A percentile compares a stretch with the other conserved stretches of the same genome.
Conservation (phyloP, 768 basidiomycete genomes). For the Suillus lakei region DNA sequence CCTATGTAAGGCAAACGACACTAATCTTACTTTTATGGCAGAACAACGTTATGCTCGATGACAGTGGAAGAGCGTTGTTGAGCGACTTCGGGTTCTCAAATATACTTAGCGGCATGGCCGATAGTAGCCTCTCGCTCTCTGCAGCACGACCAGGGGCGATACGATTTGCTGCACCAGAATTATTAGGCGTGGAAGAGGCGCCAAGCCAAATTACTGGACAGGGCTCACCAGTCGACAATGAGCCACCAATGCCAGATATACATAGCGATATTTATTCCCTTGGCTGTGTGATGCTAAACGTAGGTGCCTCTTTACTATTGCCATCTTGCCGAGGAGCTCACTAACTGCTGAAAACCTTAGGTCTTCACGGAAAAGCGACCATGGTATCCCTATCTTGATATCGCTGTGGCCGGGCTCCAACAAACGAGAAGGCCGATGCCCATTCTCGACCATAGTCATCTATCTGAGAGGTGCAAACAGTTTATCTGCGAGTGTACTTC, state of each 20-base stretch:
- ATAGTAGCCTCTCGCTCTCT: conserved; percentile 14
- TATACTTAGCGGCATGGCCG: conserved; percentile 38
- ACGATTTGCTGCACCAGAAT: conserved; percentile 48
- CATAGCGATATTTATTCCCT: conserved; percentile 49
- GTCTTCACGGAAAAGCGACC: neutral
- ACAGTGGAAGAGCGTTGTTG: conserved; percentile 41
- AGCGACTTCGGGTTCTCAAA: conserved; percentile 50
- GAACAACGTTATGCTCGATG: conserved; percentile 37
- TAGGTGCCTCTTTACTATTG: conserved; percentile 34
- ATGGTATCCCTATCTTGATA: neutral
- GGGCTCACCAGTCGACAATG: neutral
- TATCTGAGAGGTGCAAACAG: neutral
- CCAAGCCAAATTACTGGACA: neutral
- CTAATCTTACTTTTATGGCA: neutral
- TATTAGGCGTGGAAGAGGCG: conserved; percentile 25
- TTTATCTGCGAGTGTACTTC: neutral
- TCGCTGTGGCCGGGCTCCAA: neutral
- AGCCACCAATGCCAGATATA: neutral
- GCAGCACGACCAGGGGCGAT: conserved; percentile 31
- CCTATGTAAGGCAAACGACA: neutral
- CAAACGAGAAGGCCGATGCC: neutral
- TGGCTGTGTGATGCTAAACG: conserved; percentile 37
- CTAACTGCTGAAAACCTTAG: neutral
- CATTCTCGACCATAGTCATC: neutral
- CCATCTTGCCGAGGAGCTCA: neutral